Conservation (phyloP, 1,139 yeast genomes). For the Scheffersomyces quercinus region DNA sequence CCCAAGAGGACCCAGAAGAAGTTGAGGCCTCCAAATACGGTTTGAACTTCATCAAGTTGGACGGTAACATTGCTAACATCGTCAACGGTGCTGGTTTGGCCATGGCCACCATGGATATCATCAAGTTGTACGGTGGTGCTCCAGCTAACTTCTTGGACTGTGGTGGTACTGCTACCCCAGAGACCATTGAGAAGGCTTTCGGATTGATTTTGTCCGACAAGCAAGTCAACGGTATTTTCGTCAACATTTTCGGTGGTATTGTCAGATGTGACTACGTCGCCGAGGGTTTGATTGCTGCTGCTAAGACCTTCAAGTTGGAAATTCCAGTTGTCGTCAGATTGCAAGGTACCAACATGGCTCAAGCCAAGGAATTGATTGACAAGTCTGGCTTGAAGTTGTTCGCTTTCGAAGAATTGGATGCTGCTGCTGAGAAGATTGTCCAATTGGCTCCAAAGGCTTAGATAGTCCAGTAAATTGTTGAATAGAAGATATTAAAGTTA, state of each 20-base stretch:
- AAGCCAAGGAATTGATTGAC: conserved; percentile 83
- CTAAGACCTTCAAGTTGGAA: conserved; percentile 50
- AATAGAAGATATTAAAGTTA: no score
- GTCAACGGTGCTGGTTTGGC: conserved; percentile 99
- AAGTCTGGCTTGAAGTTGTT: conserved; percentile 92
- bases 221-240: conserved; percentile 93
- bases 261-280: conserved; percentile 99
- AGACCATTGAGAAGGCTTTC: conserved; percentile 96
- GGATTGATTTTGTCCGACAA: conserved; percentile 87
- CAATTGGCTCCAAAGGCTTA: conserved; percentile 56
- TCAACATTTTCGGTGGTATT: conserved; percentile 98
- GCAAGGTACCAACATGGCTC: conserved; percentile 94
- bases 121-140: conserved; percentile 96
- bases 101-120: conserved; percentile 99
- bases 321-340: conserved; percentile 97
- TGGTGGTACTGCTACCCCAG: conserved; percentile 99
- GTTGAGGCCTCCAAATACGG: conserved; percentile 88
- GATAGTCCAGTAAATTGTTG: not conserved
- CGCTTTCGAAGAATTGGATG: conserved; percentile 90
- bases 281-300: conserved; percentile 59
- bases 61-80: conserved; percentile 97
- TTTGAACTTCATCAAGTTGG: conserved; percentile 93
- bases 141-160: conserved; percentile 99
- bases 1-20: conserved; percentile 98
- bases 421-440: conserved; percentile 96